Evolutionary conservation across 1,284 basidiomycete genomes (phyloP).

Genomic region (Phlebopus sp.): DNA sequence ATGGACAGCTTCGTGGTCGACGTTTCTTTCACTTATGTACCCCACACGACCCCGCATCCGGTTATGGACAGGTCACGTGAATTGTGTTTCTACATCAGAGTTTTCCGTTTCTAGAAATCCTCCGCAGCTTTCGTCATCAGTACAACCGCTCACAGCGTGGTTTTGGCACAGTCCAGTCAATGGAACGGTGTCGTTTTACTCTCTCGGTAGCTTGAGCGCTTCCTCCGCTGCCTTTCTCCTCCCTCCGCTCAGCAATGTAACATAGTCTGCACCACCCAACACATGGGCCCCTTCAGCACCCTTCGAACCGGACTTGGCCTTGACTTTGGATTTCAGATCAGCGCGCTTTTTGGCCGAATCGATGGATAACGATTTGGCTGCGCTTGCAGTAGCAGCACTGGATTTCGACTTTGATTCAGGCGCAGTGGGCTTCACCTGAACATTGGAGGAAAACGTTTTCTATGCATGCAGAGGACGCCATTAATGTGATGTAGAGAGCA

Average conservation of each 20-base stretch:
- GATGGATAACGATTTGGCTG: slow-evolving; percentile 7
- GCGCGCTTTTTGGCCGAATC: slow-evolving; percentile 42
- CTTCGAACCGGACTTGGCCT: slow-evolving; percentile 32
- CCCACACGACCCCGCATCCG: background rate
- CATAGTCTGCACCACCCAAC: slow-evolving; percentile 74
- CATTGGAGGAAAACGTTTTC: slow-evolving; percentile 20
- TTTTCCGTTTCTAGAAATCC: too few species aligned
- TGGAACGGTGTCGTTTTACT: slow-evolving; percentile 4
- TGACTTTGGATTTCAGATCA: slow-evolving; percentile 41
- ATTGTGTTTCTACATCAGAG: too few species aligned
- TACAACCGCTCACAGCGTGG: too few species aligned
- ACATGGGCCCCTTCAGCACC: slow-evolving; percentile 41
- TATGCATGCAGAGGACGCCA: slow-evolving; percentile 10
- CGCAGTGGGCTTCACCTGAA: slow-evolving; percentile 2
- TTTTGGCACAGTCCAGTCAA: background rate
- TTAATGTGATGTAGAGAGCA: background rate
- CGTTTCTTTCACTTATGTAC: too few species aligned
- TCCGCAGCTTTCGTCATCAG: background rate
- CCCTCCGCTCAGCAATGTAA: slow-evolving; percentile 68
- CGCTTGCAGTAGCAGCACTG: slow-evolving; percentile 10
- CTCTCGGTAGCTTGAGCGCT: slow-evolving; percentile 52
- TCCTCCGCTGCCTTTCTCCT: slow-evolving; percentile 61
- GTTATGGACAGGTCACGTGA: background rate
- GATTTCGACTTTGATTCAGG: slow-evolving; percentile 5
- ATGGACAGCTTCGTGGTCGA: too few species aligned